phyloP scores from a whole-genome alignment of 257 asterid genomes.

The Przewalskia tangutica region DNA sequence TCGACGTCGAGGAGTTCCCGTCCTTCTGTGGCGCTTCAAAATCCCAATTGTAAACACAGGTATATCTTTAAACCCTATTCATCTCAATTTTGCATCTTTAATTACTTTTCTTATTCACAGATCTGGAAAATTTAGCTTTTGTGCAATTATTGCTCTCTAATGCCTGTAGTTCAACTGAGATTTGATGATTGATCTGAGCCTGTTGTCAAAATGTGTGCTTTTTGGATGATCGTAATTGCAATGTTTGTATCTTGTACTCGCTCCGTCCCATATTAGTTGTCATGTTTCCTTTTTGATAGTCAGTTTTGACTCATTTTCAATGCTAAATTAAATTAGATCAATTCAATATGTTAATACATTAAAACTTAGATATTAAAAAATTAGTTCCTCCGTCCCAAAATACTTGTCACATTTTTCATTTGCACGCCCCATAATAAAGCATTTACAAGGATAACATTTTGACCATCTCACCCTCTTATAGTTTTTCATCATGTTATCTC shows the following conservation, averaged over 20 bases:
- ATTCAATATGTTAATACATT: too few relatives aligned
- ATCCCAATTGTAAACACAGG: conserved; percentile 39
- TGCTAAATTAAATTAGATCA: too few relatives aligned
- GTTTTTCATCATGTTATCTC: too few relatives aligned
- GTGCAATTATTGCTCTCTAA: neutral
- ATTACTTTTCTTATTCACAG: conserved; percentile 3
- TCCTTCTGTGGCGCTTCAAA: conserved; percentile 13
- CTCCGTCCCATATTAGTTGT: too few relatives aligned
- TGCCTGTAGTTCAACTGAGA: neutral
- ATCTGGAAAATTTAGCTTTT: conserved; percentile 20
- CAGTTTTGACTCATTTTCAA: too few relatives aligned
- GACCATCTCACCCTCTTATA: too few relatives aligned
- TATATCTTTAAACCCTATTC: conserved; percentile 12
- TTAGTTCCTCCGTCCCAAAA: too few relatives aligned
- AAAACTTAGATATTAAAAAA: too few relatives aligned
- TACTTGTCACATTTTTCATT: too few relatives aligned
- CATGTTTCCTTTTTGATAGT: too few relatives aligned
- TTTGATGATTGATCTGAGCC: neutral
- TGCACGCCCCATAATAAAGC: too few relatives aligned
- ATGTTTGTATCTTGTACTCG: neutral
- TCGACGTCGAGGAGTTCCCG: conserved; percentile 15
- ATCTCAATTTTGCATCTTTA: conserved; percentile 19
- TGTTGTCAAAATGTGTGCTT: neutral
- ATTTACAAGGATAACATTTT: too few relatives aligned
- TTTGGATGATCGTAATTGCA: neutral